Base-by-base conservation (phyloP, 192 early-diverging fungal genomes). In the Entomortierella chlamydospora region DNA sequence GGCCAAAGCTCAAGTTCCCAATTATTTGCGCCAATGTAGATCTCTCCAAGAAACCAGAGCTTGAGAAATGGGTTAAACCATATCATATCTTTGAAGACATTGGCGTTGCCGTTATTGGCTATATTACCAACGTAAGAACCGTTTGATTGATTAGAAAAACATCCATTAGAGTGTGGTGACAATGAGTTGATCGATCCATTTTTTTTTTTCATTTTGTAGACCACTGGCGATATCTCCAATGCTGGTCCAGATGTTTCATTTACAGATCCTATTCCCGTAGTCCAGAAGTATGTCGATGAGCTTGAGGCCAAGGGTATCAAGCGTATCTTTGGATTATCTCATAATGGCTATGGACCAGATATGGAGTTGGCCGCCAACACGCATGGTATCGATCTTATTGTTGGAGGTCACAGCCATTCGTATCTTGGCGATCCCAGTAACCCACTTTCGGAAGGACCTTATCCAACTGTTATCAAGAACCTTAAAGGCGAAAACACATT, bases 401-500 rank as follows among this genome's bases (percentile, higher is more conserved):
- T 93, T 49, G 94, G 94, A 50, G 92, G 92, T 22, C 92, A 95
- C 73, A 90, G 91, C 22, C 94, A 95, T 77, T 84, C 91, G 26
- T 87, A 90, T 58, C 72, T 94, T 9, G 83, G 83, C 41, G 83
- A 91, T 59, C 68, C 86, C 0, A 69, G 69, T 12, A 84, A 83
- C n/a, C 73, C 80, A n/a, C 61, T 71, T 25, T 85, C 82, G 20
- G 81, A 76, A 23, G 94, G 92, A 2, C 81, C 88, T 2, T 95
- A 93, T 72, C 94, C 94, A 33, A 93, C 92, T 29, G 81, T 82
- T 37, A 84, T 93, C 30, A 82, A 67, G 4, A 90, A 90, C 70
- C n/a, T 81, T 29, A 90, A 87, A 62, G 90, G 90, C 66, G 86
- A 92, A 64, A 83, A 70, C 49, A 89, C 90, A 4, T 90, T 85